These are phyloP conservation scores for Trichophyton benhamiae DNA, from an alignment of 2,329 filamentous ascomycete species.

Conservation along the genomic window DNA sequence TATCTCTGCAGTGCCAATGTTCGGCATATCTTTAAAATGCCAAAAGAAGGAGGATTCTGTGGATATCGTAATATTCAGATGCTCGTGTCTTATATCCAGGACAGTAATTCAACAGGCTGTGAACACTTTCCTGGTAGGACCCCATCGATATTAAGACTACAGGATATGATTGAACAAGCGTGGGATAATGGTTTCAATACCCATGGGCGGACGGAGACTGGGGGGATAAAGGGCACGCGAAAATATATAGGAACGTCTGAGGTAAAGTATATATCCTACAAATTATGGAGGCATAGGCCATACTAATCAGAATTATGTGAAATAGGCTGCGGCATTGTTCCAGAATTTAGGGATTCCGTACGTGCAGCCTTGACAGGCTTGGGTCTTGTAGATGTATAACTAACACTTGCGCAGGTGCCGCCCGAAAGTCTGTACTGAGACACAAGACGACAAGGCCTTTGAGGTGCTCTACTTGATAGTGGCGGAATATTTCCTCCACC, in stretches of 20 bases:
- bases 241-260: conserved; percentile 95
- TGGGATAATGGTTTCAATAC: conserved; percentile 79
- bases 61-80: conserved; percentile 94
- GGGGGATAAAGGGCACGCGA: conserved; percentile 72
- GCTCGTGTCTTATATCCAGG: conserved; percentile 66
- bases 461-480: conserved; percentile 54
- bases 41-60: conserved; percentile 79
- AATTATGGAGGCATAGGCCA: not conserved
- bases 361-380: conserved; percentile 17
- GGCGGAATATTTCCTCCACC: conserved; percentile 60
- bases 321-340: conserved; percentile 66
- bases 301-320: not conserved
- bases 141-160: conserved; percentile 69
- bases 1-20: conserved; percentile 69
- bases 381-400: not conserved
- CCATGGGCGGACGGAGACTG: conserved; percentile 65
- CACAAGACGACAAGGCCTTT: conserved; percentile 35
- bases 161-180: conserved; percentile 73
- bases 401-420: conserved; percentile 36
- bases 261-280: conserved; percentile 36
- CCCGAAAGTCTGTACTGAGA: conserved; percentile 46
- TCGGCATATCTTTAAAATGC: conserved; percentile 69
- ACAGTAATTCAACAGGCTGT: conserved; percentile 43
- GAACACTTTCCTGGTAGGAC: conserved; percentile 49
- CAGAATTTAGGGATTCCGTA: conserved; percentile 54